phyloP scores from a whole-genome alignment of 106 monocot species.

The Dioscorea zingiberensis region DNA sequence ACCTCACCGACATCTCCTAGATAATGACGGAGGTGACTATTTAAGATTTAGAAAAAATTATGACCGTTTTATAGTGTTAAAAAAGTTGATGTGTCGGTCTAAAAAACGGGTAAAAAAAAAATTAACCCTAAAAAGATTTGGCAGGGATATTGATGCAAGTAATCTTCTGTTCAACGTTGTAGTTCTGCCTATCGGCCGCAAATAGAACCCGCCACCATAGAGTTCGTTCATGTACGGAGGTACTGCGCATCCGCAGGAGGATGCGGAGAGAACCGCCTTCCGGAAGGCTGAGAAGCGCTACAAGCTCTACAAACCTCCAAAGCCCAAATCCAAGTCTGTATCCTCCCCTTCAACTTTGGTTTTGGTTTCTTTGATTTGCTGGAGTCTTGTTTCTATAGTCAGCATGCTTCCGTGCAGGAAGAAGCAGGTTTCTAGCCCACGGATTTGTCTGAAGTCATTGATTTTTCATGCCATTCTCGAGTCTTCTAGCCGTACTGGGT shows the following conservation, averaged over 20 bases:
- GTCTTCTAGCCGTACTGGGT: constrained; percentile 27
- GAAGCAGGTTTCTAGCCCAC: constrained; percentile 18
- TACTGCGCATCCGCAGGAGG: background rate
- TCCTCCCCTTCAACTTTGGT: background rate
- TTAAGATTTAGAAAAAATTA: too few relatives aligned
- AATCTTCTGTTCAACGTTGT: too few relatives aligned
- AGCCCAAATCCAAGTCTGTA: constrained; percentile 23
- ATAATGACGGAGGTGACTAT: too few relatives aligned
- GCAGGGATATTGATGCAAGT: too few relatives aligned
- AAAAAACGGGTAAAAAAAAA: too few relatives aligned
- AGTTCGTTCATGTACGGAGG: background rate
- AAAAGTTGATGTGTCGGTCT: too few relatives aligned
- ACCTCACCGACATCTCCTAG: too few relatives aligned
- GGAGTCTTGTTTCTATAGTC: background rate
- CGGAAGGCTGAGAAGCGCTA: constrained; percentile 81
- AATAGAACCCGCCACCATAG: too few relatives aligned
- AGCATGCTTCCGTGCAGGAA: constrained; percentile 4
- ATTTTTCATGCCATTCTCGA: constrained; percentile 54
- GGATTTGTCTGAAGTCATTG: constrained; percentile 78
- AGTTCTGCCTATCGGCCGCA: too few relatives aligned
- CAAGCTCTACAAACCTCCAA: constrained; percentile 58
- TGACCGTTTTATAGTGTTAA: too few relatives aligned
- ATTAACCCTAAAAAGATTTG: too few relatives aligned
- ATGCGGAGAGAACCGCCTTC: constrained; percentile 72
- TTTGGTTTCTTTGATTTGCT: background rate